Percentiles rank a stretch among this genome's conserved stretches.
phyloP scores from a whole-genome alignment of 2,329 filamentous ascomycete species.

The Trichophaea hybrida region DNA sequence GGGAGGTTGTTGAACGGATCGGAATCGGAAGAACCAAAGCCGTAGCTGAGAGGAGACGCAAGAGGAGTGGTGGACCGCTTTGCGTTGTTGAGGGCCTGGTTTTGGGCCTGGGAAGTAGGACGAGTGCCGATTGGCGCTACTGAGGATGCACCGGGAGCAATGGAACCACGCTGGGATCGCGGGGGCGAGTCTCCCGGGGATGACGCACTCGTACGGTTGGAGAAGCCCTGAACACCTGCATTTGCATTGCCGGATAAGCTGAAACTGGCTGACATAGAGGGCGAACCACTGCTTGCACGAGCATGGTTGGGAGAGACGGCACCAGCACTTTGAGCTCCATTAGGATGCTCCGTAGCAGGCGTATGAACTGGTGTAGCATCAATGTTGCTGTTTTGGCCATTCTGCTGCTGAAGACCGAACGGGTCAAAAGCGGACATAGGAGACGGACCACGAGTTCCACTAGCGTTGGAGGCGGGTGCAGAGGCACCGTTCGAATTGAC shows the following conservation, averaged over 20 bases:
- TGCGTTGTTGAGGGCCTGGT: constrained; percentile 51
- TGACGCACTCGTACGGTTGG: constrained; percentile 67
- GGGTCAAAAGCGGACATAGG: constrained; percentile 26
- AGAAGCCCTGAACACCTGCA: constrained; percentile 40
- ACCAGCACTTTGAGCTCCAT: constrained; percentile 18
- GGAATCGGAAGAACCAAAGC: constrained; percentile 45
- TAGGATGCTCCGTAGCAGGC: constrained; percentile 18
- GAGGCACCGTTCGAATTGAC: constrained; percentile 22
- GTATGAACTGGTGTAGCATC: constrained; percentile 25
- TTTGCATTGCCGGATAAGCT: constrained; percentile 46
- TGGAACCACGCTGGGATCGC: constrained; percentile 46
- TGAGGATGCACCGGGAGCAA: constrained; percentile 43
- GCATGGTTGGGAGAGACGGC: constrained; percentile 38
- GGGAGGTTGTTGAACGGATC: constrained; percentile 36
- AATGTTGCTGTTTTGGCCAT: constrained; percentile 21
- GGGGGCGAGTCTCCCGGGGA: constrained; percentile 74
- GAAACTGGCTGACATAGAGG: constrained; percentile 51
- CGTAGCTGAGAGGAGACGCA: constrained; percentile 71
- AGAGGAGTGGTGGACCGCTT: constrained; percentile 71
- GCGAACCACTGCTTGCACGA: constrained; percentile 74
- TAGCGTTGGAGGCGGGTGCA: constrained; percentile 30
- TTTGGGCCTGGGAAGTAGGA: constrained; percentile 43
- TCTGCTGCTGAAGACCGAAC: constrained; percentile 24
- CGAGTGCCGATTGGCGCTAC: constrained; percentile 92
- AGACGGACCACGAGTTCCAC: constrained; percentile 28